Percentiles rank a stretch among this genome's conserved stretches.
These are phyloP conservation scores for Tolypocladium capitatum DNA, from an alignment of 2,329 filamentous ascomycete genomes.

Conservation along the genomic window DNA sequence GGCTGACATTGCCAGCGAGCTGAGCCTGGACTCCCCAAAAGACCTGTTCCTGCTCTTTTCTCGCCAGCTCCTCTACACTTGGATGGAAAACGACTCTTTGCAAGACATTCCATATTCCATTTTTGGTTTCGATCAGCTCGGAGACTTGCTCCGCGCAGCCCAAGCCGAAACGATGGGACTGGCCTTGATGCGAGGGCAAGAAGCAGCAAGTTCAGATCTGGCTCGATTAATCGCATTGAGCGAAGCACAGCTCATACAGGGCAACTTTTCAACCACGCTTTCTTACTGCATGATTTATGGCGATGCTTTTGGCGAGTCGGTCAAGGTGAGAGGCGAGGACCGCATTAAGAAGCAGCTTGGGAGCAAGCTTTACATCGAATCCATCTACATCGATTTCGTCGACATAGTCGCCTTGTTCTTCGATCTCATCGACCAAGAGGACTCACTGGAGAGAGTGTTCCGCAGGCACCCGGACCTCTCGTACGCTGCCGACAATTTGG, in stretches of 20 bases:
- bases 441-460: slow-evolving; percentile 56
- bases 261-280: slow-evolving; percentile 63
- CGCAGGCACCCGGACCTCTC: slow-evolving; percentile 42
- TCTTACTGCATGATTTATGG: slow-evolving; percentile 69
- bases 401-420: slow-evolving; percentile 67
- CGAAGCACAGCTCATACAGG: slow-evolving; percentile 44
- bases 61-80: slow-evolving; percentile 81
- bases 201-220: slow-evolving; percentile 47
- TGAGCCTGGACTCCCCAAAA: slow-evolving; percentile 52
- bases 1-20: slow-evolving; percentile 45
- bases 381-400: slow-evolving; percentile 58
- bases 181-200: slow-evolving; percentile 67
- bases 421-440: slow-evolving; percentile 64
- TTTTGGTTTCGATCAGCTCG: slow-evolving; percentile 62
- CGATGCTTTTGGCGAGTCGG: slow-evolving; percentile 14
- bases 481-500: slow-evolving; percentile 50
- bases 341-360: slow-evolving; percentile 59
- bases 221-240: slow-evolving; percentile 41
- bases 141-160: slow-evolving; percentile 55
- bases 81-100: slow-evolving; percentile 57
- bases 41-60: slow-evolving; percentile 74
- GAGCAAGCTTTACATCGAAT: slow-evolving; percentile 45
- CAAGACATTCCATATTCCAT: slow-evolving; percentile 70
- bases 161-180: slow-evolving; percentile 70
- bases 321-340: slow-evolving; percentile 46